A percentile compares a stretch with the other conserved stretches of the same genome.
phyloP scores from a whole-genome alignment of 2,329 filamentous ascomycete species.

The Phyllosticta citribraziliensis region DNA sequence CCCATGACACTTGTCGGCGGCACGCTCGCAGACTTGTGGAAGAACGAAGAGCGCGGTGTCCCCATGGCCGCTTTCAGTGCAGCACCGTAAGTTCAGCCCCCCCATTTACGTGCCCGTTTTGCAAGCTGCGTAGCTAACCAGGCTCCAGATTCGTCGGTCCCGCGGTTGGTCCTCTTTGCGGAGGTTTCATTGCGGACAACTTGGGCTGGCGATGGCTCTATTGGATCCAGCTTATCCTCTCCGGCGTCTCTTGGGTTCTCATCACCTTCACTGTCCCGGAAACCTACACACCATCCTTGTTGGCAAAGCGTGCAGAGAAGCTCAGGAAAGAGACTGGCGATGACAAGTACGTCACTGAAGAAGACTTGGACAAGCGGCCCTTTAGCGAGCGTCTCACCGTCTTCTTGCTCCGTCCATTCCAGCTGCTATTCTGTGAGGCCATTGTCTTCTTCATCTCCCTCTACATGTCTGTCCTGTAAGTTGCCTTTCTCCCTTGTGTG shows the following conservation, averaged over 20 bases:
- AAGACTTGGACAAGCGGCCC: constrained; percentile 65
- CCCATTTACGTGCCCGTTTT: neutral
- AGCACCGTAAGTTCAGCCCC: constrained; percentile 46
- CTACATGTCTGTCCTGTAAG: constrained; percentile 67
- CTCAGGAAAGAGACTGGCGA: constrained; percentile 61
- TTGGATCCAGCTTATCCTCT: constrained; percentile 74
- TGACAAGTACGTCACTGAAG: constrained; percentile 61
- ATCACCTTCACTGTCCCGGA: constrained; percentile 86
- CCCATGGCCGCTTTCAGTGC: constrained; percentile 81
- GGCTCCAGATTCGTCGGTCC: constrained; percentile 58
- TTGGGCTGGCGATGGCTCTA: constrained; percentile 76
- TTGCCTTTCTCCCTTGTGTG: neutral
- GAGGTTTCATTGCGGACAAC: constrained; percentile 63
- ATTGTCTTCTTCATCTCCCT: constrained; percentile 77
- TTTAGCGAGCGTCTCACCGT: constrained; percentile 58
- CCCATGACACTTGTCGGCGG: constrained; percentile 82
- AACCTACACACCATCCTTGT: constrained; percentile 74
- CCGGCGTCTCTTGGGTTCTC: constrained; percentile 58
- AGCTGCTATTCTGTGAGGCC: constrained; percentile 72
- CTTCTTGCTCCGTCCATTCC: constrained; percentile 74
- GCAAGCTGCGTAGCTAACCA: neutral
- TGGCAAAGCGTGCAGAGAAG: constrained; percentile 60
- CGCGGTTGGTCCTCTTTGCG: constrained; percentile 54
- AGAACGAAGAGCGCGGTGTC: constrained; percentile 70
- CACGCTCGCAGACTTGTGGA: constrained; percentile 76